Percentiles rank a stretch among this genome's conserved stretches.
These are phyloP conservation scores for Dujonia santamariae DNA, from an alignment of 1,139 yeast genomes.

Conservation along the genomic window DNA sequence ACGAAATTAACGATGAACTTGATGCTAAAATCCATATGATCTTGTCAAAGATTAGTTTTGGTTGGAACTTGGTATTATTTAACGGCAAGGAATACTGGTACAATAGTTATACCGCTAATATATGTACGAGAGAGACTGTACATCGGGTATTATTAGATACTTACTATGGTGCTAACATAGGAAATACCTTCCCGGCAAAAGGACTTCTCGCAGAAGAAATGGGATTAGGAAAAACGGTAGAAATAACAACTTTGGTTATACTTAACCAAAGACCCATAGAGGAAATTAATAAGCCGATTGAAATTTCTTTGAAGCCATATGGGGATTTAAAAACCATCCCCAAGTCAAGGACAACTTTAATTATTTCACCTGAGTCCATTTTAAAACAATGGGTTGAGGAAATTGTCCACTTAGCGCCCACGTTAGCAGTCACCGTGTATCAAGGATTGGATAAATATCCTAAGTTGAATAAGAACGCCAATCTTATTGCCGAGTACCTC, in stretches of 20 bases:
- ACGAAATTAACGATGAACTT: conserved; percentile 8
- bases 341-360: conserved; percentile 67
- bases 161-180: conserved; percentile 12
- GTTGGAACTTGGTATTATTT: conserved; percentile 42
- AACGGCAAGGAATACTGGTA: conserved; percentile 33
- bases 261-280: conserved; percentile 51
- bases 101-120: conserved; percentile 48
- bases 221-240: conserved; percentile 96
- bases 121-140: conserved; percentile 33
- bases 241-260: conserved; percentile 62
- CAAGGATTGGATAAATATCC: conserved; percentile 57
- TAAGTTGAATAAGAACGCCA: conserved; percentile 36
- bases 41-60: conserved; percentile 45
- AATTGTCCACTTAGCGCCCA: conserved; percentile 54
- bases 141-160: conserved; percentile 23
- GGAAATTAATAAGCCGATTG: conserved; percentile 42
- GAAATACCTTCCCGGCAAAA: conserved; percentile 41
- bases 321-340: conserved; percentile 43
- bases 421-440: conserved; percentile 58
- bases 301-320: conserved; percentile 30
- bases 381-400: conserved; percentile 83
- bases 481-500: conserved; percentile 45
- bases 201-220: conserved; percentile 88
- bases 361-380: conserved; percentile 83
- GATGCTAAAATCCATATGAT: conserved; percentile 15